Evolutionary conservation across 768 basidiomycete species (phyloP), one percentile per base, ranked within the genome.

Genomic region (Russula abietina): DNA sequence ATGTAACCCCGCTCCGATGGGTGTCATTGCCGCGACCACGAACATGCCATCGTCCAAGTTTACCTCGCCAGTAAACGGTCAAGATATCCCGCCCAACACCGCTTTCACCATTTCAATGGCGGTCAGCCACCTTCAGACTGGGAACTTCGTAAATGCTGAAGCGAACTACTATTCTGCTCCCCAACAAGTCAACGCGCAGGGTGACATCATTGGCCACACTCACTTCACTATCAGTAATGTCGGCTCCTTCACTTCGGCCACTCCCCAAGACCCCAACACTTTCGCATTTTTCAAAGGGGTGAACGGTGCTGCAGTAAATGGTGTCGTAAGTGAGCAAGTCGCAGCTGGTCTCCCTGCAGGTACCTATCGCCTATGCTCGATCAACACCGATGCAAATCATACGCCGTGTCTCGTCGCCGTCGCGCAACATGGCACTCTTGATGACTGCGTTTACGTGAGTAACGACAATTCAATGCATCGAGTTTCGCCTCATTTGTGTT

Each of bases 1-100:
- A 26, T 85, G 85, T 71, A 86, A 87, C 71, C 79, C 82, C 38
- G 77, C 81, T 17, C 81, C 82, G 0, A 82, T 86, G 78, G 87
- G 87, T 55, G 70, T 78, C 55, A 81, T 88, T 59, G 79, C 82
- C 17, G 71, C 81, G 17, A 70, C 70, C 14, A 71, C 73, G 36
- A 79, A 80, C 61, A 79, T 82, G 74, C 86, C 88, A 0, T 77
- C 80, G 1, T 70, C 75, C 62, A 86, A 83, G 71, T 86, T 87
- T 70, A 66, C 71, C 28, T 67, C 59, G 60, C 85, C 85, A 4
- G 55, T 52, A 57, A 86, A 86, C 67, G 75, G 76, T 64, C 73
- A 72, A 36, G 73, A 75, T 55, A 36, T 84, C 28, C 66, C 75
- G 22, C 75, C 79, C 33, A 78, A 83, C 70, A 68, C 70, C 24